Conservation (phyloP, 768 basidiomycete species). For the Auricularia sp. region DNA sequence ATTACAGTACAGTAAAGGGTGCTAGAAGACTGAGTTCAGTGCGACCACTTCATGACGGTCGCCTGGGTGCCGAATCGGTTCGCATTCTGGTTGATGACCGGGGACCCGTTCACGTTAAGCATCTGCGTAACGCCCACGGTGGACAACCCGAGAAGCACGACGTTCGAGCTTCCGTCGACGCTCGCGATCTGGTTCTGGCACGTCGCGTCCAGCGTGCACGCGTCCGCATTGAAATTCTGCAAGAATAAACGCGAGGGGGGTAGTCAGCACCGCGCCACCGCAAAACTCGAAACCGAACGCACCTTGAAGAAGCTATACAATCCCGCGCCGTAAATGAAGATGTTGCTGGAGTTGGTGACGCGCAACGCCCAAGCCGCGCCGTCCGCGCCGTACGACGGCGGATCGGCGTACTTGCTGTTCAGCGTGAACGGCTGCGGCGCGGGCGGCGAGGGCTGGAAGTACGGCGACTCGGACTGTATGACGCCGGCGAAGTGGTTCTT, state of each 20-base stretch:
- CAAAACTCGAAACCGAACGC: slow-evolving; percentile 8
- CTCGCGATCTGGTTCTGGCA: slow-evolving; percentile 53
- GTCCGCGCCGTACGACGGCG: slow-evolving; percentile 23
- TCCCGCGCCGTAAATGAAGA: slow-evolving; percentile 58
- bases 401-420: slow-evolving; percentile 31
- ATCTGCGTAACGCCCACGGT: slow-evolving; percentile 46
- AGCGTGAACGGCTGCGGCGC: slow-evolving; percentile 26
- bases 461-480: slow-evolving; percentile 37
- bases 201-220: slow-evolving; percentile 31
- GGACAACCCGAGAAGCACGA: slow-evolving; percentile 48
- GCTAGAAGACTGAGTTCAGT: not conserved
- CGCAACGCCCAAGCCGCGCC: slow-evolving; percentile 47
- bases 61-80: not conserved
- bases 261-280: not conserved
- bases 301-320: slow-evolving; percentile 63
- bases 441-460: slow-evolving; percentile 51
- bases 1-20: no score
- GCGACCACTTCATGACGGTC: not conserved
- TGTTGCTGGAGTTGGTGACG: slow-evolving; percentile 41
- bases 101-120: slow-evolving; percentile 37
- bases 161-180: slow-evolving; percentile 35
- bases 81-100: slow-evolving; percentile 24
- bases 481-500: slow-evolving; percentile 60
- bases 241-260: not conserved
- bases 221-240: slow-evolving; percentile 40